These are phyloP conservation scores for Eimeria acervulina DNA, from an alignment of 169 alveolate species.

Conservation along the genomic window DNA sequence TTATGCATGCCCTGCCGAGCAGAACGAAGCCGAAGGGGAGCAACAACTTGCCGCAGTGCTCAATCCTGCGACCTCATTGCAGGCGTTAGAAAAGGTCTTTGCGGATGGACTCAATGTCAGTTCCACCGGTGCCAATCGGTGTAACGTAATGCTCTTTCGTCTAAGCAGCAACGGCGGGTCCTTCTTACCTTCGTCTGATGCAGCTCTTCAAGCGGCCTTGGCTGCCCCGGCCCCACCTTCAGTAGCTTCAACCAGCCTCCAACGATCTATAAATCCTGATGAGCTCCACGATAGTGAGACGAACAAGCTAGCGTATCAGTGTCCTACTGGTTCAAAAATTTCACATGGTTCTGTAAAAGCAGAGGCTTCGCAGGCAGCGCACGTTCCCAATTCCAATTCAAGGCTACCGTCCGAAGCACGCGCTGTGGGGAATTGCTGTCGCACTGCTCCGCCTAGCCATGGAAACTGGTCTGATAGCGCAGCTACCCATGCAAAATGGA, in stretches of 20 bases:
- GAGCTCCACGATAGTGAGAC: background rate
- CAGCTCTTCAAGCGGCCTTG: slow-evolving; percentile 45
- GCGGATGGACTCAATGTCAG: slow-evolving; percentile 16
- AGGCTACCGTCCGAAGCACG: background rate
- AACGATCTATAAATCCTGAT: background rate
- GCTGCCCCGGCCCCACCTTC: slow-evolving; percentile 38
- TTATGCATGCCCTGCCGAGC: background rate
- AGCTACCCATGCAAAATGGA: background rate
- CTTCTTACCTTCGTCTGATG: background rate
- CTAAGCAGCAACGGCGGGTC: slow-evolving; percentile 58
- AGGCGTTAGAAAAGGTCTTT: background rate
- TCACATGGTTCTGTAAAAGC: background rate
- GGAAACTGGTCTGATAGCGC: background rate
- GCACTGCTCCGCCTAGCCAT: background rate
- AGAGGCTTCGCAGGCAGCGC: background rate
- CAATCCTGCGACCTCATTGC: slow-evolving; percentile 44
- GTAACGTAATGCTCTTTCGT: slow-evolving; percentile 70
- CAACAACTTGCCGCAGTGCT: slow-evolving; percentile 52
- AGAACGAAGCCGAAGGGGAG: slow-evolving; percentile 9
- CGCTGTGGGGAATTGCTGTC: background rate
- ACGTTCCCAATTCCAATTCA: background rate
- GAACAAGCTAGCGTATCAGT: background rate
- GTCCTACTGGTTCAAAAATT: background rate
- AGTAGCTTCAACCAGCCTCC: slow-evolving; percentile 46
- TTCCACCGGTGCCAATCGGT: slow-evolving; percentile 58